Base-by-base conservation (phyloP, 2,329 filamentous ascomycete species). In the Claviceps purpurea region DNA sequence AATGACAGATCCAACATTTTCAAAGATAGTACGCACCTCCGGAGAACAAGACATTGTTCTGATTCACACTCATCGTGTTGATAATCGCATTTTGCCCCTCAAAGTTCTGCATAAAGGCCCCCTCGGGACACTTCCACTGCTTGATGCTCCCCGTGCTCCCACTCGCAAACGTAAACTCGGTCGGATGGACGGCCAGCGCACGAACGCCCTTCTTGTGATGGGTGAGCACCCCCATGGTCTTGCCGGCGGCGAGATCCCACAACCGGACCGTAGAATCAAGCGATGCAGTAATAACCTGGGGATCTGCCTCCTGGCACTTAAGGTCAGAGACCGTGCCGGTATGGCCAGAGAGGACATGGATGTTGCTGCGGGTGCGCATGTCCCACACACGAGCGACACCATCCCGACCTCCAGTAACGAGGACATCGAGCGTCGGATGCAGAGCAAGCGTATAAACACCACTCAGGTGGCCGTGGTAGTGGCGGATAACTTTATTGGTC, bases 61-160 rank as follows among this genome's bases (percentile, higher is more conserved):
- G 87, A 66, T 98, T 98, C 37, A 93, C 89, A 44, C 89, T 79
- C 46, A 98, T 72, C 0, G 89, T 89, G 70, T 98, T 98, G 72
- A 98, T 91, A 65, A 98, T 94, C 55, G 89, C 81, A 62, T 96
- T 96, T 64, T 97, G 91, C 4, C 91, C 91, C 44, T 95, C 88
- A 62, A 97, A 97, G 65, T 97, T 97, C 68, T 96, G 90, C 93
- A 98, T 98, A 65, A 98, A 97, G 16, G 89, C 89, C 40, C 91
- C 94, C 65, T 96, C 89, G 1, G 94, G 94, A 59, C 90, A 97
- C 68, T 97, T 96, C 91, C 93, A 98, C 71, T 98, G 93, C 74
- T 98, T 98, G 71, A 98, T 96, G 65, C 87, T 90, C 24, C 87
- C 86, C 0, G 91, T 90, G 62, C 89, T 95, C 44, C 86, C 93